Base-by-base conservation (phyloP, 257 asterid species). In the Scutellaria minor region DNA sequence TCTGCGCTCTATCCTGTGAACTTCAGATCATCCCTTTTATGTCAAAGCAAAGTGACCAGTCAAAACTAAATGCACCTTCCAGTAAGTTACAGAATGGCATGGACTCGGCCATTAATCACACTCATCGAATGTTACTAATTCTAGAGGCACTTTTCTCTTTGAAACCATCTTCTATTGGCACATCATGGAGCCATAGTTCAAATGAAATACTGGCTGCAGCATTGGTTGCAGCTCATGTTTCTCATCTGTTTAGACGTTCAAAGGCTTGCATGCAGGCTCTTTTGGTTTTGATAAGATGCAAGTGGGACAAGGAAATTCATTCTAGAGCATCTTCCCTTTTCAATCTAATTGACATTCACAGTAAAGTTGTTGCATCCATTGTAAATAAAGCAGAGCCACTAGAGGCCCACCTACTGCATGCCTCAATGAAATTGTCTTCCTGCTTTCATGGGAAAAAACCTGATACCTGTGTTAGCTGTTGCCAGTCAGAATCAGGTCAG, bases 1-100 rank as follows among this genome's bases (percentile, higher is more conserved):
- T 92, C 47, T 92, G 96, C 82, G 96, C 97, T 75, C 87, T 92
- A 65, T 86, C 97, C 5, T 92, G 90, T 79, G 97, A 92, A 68
- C 95, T 92, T 58, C 95, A 89, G 72, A 85, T 90, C 47, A 78
- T 83, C 71, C 89, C 95, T 74, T 79, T 83, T 60, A 71, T 88
- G 75, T 77, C 91, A 53, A 85, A 85, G 79, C 79, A 80, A 40
- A 69, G 77, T 39, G 68, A 73, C 59, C 69, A 56, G 65, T 71
- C 69, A 45, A 86, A 82, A 69, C 77, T 65, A 14, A 77, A 80
- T 70, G 88, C 68, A 61, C 63, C 79, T 13, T 68, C 86, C 10
- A 66, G 64, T 77, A 90, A 82, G 77, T 80, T 85, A 56, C 84
- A 45, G 64, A 75, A 64, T 74, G 85, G 95, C 72, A 76, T 86